Evolutionary conservation across 345 rosid genomes (phyloP).

Genomic region (Lepidium aucheri): DNA sequence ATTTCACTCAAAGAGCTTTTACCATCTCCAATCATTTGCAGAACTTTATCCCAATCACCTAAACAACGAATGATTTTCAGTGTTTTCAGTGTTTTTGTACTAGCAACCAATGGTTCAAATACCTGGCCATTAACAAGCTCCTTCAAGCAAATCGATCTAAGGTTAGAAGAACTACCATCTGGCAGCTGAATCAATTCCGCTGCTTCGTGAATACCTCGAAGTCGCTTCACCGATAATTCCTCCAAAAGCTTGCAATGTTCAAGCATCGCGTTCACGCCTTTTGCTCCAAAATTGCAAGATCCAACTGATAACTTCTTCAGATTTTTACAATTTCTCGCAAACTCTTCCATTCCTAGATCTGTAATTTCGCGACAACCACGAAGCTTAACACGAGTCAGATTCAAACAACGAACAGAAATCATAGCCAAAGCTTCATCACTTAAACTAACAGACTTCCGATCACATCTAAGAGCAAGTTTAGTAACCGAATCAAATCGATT

Average conservation of each 20-base stretch:
- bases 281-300: slow-evolving; percentile 76
- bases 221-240: slow-evolving; percentile 79
- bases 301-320: slow-evolving; percentile 69
- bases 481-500: slow-evolving; percentile 65
- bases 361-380: slow-evolving; percentile 87
- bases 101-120: slow-evolving; percentile 58
- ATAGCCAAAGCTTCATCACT: slow-evolving; percentile 52
- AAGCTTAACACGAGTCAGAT: slow-evolving; percentile 75
- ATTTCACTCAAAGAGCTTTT: slow-evolving; percentile 38
- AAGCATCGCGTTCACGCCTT: slow-evolving; percentile 60
- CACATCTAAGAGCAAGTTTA: slow-evolving; percentile 69
- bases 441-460: slow-evolving; percentile 51
- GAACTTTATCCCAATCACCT: slow-evolving; percentile 83
- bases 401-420: slow-evolving; percentile 54
- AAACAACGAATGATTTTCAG: slow-evolving; percentile 72
- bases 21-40: slow-evolving; percentile 40
- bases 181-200: slow-evolving; percentile 43
- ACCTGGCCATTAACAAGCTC: slow-evolving; percentile 77
- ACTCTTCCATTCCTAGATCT: slow-evolving; percentile 57
- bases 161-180: slow-evolving; percentile 31
- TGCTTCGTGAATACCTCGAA: slow-evolving; percentile 53
- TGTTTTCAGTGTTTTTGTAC: slow-evolving; percentile 47
- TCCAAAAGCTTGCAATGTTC: slow-evolving; percentile 52
- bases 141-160: slow-evolving; percentile 70
- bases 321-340: slow-evolving; percentile 46